Evolutionary conservation across 345 rosid species (phyloP).

Genomic region (Adansonia digitata): DNA sequence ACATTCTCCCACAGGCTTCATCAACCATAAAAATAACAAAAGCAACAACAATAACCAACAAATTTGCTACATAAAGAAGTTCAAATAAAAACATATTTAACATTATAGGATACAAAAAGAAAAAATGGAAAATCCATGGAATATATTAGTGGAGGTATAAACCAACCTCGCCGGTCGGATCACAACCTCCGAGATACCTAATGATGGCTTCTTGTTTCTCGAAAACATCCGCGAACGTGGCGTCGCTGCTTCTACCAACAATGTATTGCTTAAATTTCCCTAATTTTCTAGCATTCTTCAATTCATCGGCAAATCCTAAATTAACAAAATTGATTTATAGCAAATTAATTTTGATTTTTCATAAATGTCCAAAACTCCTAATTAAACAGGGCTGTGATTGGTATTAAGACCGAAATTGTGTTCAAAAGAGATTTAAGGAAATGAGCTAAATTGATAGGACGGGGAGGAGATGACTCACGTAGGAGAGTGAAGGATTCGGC

Average conservation of each 20-base stretch:
- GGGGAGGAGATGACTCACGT: conserved; percentile 35
- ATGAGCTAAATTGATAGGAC: too few relatives aligned
- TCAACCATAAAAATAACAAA: not conserved
- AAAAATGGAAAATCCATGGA: not conserved
- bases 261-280: conserved; percentile 73
- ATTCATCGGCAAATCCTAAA: conserved; percentile 70
- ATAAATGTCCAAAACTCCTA: not conserved
- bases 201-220: conserved; percentile 83
- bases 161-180: conserved; percentile 82
- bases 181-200: conserved; percentile 62
- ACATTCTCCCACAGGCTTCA: conserved; percentile 11
- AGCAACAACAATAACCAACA: not conserved
- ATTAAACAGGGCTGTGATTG: not conserved
- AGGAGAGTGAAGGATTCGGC: conserved; percentile 67
- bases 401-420: not conserved
- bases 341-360: not conserved
- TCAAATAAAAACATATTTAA: not conserved
- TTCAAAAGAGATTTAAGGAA: too few relatives aligned
- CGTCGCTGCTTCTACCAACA: conserved; percentile 89
- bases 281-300: conserved; percentile 65
- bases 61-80: not conserved
- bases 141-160: not conserved
- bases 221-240: conserved; percentile 73
- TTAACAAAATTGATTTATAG: not conserved
- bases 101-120: not conserved